Evolutionary conservation across 148 eudicot genomes (phyloP), one percentile per base, ranked within the genome.

Genomic region (Polygonum aviculare): DNA sequence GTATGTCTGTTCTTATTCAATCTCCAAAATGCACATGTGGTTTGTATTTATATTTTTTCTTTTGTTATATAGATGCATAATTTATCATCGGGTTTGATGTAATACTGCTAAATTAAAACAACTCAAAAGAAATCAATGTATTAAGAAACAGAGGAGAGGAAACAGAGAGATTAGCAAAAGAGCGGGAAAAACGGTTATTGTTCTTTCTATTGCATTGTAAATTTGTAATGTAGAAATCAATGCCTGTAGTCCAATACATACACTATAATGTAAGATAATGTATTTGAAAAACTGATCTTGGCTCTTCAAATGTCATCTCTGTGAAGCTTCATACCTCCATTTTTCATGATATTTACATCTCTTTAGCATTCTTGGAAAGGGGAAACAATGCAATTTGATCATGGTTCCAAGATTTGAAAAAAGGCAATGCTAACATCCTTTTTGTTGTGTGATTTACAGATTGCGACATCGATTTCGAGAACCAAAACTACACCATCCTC

Each of bases 401-500:
- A 44, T 6, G 47, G 1, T 41, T 4, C 45, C 9, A 41, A 6
- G 45, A 8, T 7, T 7, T 41, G 5, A 41, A 41, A 41, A 41
- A 26, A 26, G 31, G 31, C 31, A 48, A 2, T 48, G 12, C 51
- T 48, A 3, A 60, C 31, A 60, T 22, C 8, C 36, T 45, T 18
- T 41, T 41, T 47, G 7, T 77, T 12, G 75, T 76, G 12, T 79
- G 82, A 15, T 48, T 52, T 48, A 26, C 86, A 90, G 92, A 74
- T 31, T 88, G 92, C 73, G 90, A 90, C 19, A 78, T 84, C 16
- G 78, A 83, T 78, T 84, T 87, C 16, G 89, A 88, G 86, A 57
- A 44, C 70, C 60, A 73, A 81, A 88, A 90, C 80, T 88, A 88
- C 85, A 87, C 89, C 3, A 69, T 85, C 80, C 78, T 90, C 48